Conservation (phyloP, 768 basidiomycete genomes). For the Lanmaoa rubissima region DNA sequence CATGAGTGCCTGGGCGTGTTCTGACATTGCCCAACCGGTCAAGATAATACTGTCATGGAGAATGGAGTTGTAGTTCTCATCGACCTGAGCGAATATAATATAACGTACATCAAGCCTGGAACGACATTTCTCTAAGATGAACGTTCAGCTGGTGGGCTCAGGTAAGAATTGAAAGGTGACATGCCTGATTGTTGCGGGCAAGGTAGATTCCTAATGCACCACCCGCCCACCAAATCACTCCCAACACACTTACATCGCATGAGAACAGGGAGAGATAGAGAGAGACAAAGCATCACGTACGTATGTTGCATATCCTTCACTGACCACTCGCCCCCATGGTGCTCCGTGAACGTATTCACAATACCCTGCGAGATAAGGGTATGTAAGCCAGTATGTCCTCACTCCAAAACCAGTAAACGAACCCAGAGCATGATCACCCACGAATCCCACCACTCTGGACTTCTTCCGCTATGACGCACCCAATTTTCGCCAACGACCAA, state of each 20-base stretch:
- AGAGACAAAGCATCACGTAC: constrained; percentile 41
- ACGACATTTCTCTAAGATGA: constrained; percentile 65
- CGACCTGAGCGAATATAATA: not conserved
- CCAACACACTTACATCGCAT: constrained; percentile 48
- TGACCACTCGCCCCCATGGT: constrained; percentile 77
- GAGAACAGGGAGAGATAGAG: not conserved
- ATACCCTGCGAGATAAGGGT: constrained; percentile 10
- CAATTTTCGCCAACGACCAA: constrained; percentile 76
- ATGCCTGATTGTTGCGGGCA: constrained; percentile 70
- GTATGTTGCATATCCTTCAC: constrained; percentile 96
- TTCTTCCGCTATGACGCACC: constrained; percentile 65
- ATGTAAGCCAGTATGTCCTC: not conserved
- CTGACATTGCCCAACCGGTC: constrained; percentile 94
- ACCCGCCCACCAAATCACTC: constrained; percentile 75
- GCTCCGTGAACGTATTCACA: constrained; percentile 94
- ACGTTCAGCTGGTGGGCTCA: not conserved
- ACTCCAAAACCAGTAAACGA: constrained; percentile 20
- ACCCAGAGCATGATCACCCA: constrained; percentile 61
- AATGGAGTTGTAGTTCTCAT: not conserved
- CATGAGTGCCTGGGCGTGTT: constrained; percentile 82
- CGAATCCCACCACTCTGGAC: constrained; percentile 87
- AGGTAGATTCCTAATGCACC: constrained; percentile 87
- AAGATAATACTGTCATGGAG: constrained; percentile 62
- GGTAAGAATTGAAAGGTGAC: constrained; percentile 12
- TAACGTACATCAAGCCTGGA: constrained; percentile 73